A percentile compares a stretch with the other conserved stretches of the same genome.
These are phyloP conservation scores for Poterioochromonas sp. DNA, from an alignment of 352 stramenopile species.

Conservation along the genomic window DNA sequence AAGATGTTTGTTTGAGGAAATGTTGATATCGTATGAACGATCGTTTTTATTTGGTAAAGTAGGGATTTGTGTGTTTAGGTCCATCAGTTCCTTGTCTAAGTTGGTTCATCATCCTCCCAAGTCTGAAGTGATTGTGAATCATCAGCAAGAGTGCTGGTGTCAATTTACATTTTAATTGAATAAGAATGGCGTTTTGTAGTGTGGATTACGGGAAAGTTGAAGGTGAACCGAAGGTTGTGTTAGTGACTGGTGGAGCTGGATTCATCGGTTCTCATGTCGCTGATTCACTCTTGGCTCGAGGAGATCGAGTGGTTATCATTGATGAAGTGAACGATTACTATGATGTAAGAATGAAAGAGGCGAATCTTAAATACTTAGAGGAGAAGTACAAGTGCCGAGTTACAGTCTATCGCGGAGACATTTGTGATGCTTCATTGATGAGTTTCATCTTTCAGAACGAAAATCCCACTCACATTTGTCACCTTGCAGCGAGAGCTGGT, in stretches of 20 bases:
- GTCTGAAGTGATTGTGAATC: too few relatives aligned
- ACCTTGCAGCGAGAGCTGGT: slow-evolving; percentile 89
- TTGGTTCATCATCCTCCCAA: too few relatives aligned
- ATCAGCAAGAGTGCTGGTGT: too few relatives aligned
- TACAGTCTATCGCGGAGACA: slow-evolving; percentile 54
- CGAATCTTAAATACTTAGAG: slow-evolving; percentile 75
- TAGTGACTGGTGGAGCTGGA: slow-evolving; percentile 85
- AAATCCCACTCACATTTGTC: slow-evolving; percentile 46
- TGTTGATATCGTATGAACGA: too few relatives aligned
- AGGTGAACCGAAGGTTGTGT: slow-evolving; percentile 49
- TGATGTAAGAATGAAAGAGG: slow-evolving; percentile 89
- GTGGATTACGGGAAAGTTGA: too few relatives aligned
- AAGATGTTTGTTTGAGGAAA: too few relatives aligned
- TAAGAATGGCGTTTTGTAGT: too few relatives aligned
- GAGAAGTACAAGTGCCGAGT: slow-evolving; percentile 41
- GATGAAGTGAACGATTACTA: slow-evolving; percentile 99
- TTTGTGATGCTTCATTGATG: slow-evolving; percentile 84
- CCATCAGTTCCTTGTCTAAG: too few relatives aligned
- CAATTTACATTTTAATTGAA: too few relatives aligned
- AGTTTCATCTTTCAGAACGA: slow-evolving; percentile 57
- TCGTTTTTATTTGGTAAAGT: too few relatives aligned
- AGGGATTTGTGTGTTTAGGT: too few relatives aligned
- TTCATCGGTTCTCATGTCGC: slow-evolving; percentile 94
- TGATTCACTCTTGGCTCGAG: slow-evolving; percentile 65
- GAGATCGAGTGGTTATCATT: slow-evolving; percentile 84